Base-by-base conservation (phyloP, 1,139 yeast species). In the Lodderomyces orthopsilosis region DNA sequence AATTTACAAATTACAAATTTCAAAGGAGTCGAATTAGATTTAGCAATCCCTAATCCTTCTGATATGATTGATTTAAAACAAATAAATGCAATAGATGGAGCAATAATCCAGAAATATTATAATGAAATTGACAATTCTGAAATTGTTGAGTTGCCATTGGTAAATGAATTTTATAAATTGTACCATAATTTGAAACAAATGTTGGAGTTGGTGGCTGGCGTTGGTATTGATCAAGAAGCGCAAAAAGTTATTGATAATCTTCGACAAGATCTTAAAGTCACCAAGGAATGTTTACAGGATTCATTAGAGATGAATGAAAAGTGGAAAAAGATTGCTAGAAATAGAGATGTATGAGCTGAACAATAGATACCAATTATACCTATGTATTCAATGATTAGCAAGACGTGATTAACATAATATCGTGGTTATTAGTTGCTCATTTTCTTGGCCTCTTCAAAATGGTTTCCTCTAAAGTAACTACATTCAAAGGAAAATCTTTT, bases 301-400 rank as follows among this genome's bases (percentile, higher is more conserved):
- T 76, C 81, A 0, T 58, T 75, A 47, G 67, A 64, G 39, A 71
- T 77, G 1, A 62, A 73, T 30, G 80, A 76, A 32, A 67, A 69
- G 45, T 76, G 80, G 81, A 70, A 69, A 43, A 59, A 55, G n/a
- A 24, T 49, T 24, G 51, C 48, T 40, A 34, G 41, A 18, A 34
- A 34, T 12, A 34, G n/a, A 15, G 34, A 30, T 2, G 34, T n/a
- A n/a, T n/a, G n/a, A n/a, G n/a, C n/a, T n/a, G n/a, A n/a, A n/a
- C n/a, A n/a, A n/a, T n/a, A n/a, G n/a, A n/a, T n/a, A n/a, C n/a
- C n/a, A n/a, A n/a, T n/a, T n/a, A n/a, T n/a, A n/a, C n/a, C n/a
- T n/a, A n/a, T n/a, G n/a, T n/a, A n/a, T n/a, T n/a, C n/a, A n/a
- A n/a, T n/a, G n/a, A n/a, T n/a, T n/a, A n/a, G n/a, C n/a, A n/a